Evolutionary conservation across 306 rosid genomes (phyloP), one percentile per base, ranked within the genome.

Genomic region (Cicer yamashitae): DNA sequence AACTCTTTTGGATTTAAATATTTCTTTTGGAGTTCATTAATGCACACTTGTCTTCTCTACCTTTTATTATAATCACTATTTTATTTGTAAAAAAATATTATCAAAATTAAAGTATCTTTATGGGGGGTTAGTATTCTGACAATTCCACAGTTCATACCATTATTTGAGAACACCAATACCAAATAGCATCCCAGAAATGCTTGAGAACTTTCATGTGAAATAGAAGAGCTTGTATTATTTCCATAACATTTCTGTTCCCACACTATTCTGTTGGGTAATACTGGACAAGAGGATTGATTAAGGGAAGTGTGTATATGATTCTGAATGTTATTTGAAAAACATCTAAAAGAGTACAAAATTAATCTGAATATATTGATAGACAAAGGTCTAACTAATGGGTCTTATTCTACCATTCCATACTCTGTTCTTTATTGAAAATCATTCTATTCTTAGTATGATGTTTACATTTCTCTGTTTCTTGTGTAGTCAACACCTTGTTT

Each of bases 401-500:
- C 75, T 15, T 41, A 58, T 54, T 69, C 60, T 44, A 14, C 44
- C 43, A 10, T 63, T 77, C 50, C 78, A 9, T 52, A 73, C 54
- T 70, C 13, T 38, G 17, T 60, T 46, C 30, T 65, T 44, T 41
- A 12, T n/a, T n/a, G 8, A 20, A 58, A 63, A 37, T 44, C 65
- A 41, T 41, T 1, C 53, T 53, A 7, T 77, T 59, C 48, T 65
- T 47, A 41, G 20, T 72, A 25, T 54, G 44, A 45, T 57, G 78
- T 77, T 80, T 79, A 47, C 61, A 71, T 77, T 69, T 74, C 48
- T 74, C 74, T 81, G 67, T 67, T 78, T 77, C 52, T 71, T 67
- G 56, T 67, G 56, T 61, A 94, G 97, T 75, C 93, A 68, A 88
- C 87, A 45, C 93, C 97, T 60, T 90, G 94, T 81, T 79, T 94